Percentiles rank a stretch among this genome's conserved stretches.
Evolutionary conservation across 2,329 filamentous ascomycete genomes (phyloP).

Genomic region (Colletotrichum eleusines): DNA sequence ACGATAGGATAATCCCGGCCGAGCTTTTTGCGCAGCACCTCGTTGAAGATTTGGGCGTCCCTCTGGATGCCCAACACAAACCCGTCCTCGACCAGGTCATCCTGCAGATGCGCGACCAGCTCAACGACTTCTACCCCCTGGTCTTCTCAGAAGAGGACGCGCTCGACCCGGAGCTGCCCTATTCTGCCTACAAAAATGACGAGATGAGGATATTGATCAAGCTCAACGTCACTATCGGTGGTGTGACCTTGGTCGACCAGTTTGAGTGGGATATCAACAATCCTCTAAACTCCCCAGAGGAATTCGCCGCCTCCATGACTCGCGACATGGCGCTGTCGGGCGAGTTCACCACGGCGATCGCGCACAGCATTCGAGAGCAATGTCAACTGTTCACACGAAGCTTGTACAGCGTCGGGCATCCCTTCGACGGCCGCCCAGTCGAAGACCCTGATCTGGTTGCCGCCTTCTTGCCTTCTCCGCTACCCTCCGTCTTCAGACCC

Average conservation of each 20-base stretch:
- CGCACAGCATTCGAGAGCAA: constrained; percentile 97
- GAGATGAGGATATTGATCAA: constrained; percentile 98
- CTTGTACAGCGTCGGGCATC: constrained; percentile 91
- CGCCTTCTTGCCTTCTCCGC: constrained; percentile 86
- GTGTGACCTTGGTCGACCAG: constrained; percentile 93
- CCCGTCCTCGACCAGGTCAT: constrained; percentile 71
- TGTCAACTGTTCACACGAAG: constrained; percentile 94
- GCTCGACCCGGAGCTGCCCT: constrained; percentile 89
- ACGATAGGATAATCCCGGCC: constrained; percentile 84
- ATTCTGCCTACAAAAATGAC: constrained; percentile 96
- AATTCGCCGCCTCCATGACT: constrained; percentile 91
- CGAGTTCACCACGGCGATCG: constrained; percentile 97
- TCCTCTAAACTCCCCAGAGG: constrained; percentile 90
- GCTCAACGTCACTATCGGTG: constrained; percentile 96
- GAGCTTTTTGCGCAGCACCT: constrained; percentile 90
- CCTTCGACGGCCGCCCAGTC: constrained; percentile 92
- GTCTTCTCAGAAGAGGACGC: constrained; percentile 91
- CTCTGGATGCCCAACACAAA: constrained; percentile 69
- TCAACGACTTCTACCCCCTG: constrained; percentile 93
- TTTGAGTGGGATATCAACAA: constrained; percentile 99
- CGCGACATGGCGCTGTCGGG: constrained; percentile 90
- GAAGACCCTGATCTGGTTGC: constrained; percentile 91
- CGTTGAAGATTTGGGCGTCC: constrained; percentile 88
- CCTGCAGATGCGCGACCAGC: constrained; percentile 85
- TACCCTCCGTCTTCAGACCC: constrained; percentile 86